Percentiles rank a stretch among this genome's conserved stretches.
Evolutionary conservation across 495 filamentous ascomycete genomes (phyloP).

Genomic region (Chaetomium fimeti): DNA sequence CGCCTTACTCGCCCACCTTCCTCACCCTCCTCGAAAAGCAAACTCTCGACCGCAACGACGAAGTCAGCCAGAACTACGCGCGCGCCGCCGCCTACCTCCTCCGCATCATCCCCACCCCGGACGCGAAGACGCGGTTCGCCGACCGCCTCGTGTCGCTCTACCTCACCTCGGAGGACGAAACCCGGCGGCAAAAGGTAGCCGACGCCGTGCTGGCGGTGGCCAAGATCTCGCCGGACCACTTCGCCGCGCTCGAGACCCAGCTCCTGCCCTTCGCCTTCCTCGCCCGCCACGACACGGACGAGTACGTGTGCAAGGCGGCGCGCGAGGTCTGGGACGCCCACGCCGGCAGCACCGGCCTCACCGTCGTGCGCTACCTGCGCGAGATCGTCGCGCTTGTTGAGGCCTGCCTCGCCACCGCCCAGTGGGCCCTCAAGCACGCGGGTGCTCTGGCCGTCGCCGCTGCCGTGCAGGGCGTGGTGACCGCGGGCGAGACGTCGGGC

Average conservation of each 20-base stretch:
- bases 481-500: constrained; percentile 39
- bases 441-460: constrained; percentile 77
- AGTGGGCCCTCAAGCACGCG: constrained; percentile 88
- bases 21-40: constrained; percentile 74
- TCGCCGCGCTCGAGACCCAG: constrained; percentile 68
- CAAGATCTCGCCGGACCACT: constrained; percentile 85
- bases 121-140: constrained; percentile 65
- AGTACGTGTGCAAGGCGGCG: constrained; percentile 71
- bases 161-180: constrained; percentile 73
- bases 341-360: constrained; percentile 74
- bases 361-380: constrained; percentile 74
- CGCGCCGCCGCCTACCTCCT: constrained; percentile 81
- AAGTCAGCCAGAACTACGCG: constrained; percentile 82
- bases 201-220: constrained; percentile 76
- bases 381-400: constrained; percentile 73
- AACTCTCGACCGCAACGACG: constrained; percentile 85
- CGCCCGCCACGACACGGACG: constrained; percentile 77
- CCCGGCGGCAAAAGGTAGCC: constrained; percentile 67
- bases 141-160: constrained; percentile 69
- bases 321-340: constrained; percentile 85
- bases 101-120: constrained; percentile 63
- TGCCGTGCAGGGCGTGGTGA: constrained; percentile 60
- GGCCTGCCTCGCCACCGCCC: constrained; percentile 66
- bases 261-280: constrained; percentile 86
- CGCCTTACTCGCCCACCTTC: constrained; percentile 72